phyloP scores from a whole-genome alignment of 73 alveolate genomes.

The Symbiodinium natans region DNA sequence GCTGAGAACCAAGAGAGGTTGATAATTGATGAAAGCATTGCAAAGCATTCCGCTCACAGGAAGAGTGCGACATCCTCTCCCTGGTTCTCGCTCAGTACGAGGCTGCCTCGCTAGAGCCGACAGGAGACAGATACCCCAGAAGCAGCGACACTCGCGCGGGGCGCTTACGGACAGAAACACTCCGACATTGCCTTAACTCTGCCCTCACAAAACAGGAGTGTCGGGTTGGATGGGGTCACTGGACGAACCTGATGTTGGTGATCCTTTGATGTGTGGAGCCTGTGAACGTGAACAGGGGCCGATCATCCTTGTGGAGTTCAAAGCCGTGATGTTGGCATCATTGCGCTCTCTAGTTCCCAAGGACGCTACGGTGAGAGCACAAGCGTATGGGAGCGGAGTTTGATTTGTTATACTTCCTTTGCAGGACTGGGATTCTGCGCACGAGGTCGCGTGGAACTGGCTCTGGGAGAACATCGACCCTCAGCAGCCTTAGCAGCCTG shows the following conservation, averaged over 20 bases:
- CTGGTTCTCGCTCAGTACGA: conserved; percentile 88
- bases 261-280: too few species aligned
- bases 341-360: conserved; percentile 73
- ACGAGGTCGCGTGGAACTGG: conserved; percentile 94
- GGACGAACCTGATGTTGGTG: too few species aligned
- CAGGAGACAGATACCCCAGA: background rate
- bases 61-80: conserved; percentile 88
- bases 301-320: conserved; percentile 75
- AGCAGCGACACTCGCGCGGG: background rate
- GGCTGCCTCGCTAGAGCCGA: conserved; percentile 1
- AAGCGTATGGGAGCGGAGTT: background rate
- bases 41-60: background rate
- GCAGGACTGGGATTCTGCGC: conserved; percentile 93
- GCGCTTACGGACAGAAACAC: too few species aligned
- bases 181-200: too few species aligned
- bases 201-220: too few species aligned
- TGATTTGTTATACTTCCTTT: too few species aligned
- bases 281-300: conserved; percentile 30
- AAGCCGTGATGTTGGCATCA: conserved; percentile 84
- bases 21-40: background rate
- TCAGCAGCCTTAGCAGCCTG: background rate
- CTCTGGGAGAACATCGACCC: conserved; percentile 79
- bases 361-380: background rate
- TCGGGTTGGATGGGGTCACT: too few species aligned
- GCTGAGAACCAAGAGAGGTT: too few species aligned